Percentiles rank a stretch among this genome's conserved stretches.
These are phyloP conservation scores for Fusarium sp. DNA, from an alignment of 2,329 filamentous ascomycete genomes.

Conservation along the genomic window DNA sequence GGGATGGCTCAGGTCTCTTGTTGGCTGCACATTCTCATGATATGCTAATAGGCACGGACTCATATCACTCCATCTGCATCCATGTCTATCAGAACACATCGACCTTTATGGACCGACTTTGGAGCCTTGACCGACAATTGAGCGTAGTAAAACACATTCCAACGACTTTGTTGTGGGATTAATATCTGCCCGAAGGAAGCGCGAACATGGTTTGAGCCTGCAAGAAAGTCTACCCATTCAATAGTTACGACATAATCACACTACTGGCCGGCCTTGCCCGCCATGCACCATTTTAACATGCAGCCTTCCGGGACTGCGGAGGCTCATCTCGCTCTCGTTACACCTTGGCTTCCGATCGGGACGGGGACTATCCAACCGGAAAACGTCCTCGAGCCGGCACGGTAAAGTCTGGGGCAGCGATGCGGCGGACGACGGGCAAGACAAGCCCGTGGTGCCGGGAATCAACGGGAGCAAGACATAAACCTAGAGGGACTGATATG, in stretches of 20 bases:
- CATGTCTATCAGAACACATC: conserved; percentile 41
- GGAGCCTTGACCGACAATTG: conserved; percentile 40
- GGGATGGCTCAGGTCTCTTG: conserved; percentile 29
- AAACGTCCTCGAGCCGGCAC: conserved; percentile 39
- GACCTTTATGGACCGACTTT: conserved; percentile 37
- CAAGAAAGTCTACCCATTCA: background rate
- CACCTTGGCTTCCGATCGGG: conserved; percentile 39
- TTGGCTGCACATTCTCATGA: conserved; percentile 38
- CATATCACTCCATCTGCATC: conserved; percentile 38
- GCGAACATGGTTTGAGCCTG: conserved; percentile 28
- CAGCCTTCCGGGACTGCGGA: conserved; percentile 42
- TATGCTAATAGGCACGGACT: conserved; percentile 42
- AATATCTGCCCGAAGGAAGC: conserved; percentile 15
- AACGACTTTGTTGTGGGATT: conserved; percentile 8
- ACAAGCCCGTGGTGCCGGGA: conserved; percentile 42
- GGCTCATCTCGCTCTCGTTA: conserved; percentile 25
- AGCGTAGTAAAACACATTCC: conserved; percentile 1
- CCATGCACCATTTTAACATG: conserved; percentile 21
- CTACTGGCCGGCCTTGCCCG: conserved; percentile 15
- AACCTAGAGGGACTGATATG: conserved; percentile 12
- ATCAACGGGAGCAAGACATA: conserved; percentile 40
- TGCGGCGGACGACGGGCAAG: conserved; percentile 36
- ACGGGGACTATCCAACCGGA: conserved; percentile 46
- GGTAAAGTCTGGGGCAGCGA: conserved; percentile 33
- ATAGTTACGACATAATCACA: conserved; percentile 5